phyloP scores from a whole-genome alignment of 192 early-diverging fungal genomes.

The Linnemannia zychae region DNA sequence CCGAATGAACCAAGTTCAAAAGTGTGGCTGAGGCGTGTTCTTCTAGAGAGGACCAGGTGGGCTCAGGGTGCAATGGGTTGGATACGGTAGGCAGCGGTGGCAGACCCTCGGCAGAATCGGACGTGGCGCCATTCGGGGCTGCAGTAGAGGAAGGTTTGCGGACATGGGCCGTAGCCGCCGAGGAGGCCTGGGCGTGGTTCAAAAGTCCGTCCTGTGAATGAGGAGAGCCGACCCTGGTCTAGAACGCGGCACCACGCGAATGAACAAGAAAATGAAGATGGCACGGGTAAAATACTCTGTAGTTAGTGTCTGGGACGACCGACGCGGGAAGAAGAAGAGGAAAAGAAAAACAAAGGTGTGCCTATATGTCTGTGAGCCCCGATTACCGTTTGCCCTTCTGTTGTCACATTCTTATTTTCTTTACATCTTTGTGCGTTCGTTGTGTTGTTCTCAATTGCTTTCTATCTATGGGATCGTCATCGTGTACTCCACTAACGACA shows the following conservation, averaged over 20 bases:
- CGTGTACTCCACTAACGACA: background rate
- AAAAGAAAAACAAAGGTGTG: background rate
- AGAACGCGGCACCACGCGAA: background rate
- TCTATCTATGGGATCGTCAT: background rate
- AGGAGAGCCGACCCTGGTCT: constrained; percentile 40
- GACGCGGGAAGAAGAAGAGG: constrained; percentile 4
- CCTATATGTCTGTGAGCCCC: constrained; percentile 8
- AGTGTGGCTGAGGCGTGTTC: constrained; percentile 22
- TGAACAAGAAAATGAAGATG: background rate
- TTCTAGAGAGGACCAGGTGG: constrained; percentile 36
- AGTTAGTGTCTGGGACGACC: background rate
- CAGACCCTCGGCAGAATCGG: constrained; percentile 17
- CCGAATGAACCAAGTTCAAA: constrained; percentile 34
- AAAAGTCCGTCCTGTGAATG: constrained; percentile 18
- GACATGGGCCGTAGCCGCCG: background rate
- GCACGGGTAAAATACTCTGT: background rate
- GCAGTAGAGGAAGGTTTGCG: constrained; percentile 30
- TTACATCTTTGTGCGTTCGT: background rate
- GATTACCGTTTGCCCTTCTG: background rate
- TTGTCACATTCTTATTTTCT: background rate
- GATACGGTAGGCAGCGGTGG: constrained; percentile 29
- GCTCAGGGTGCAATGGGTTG: constrained; percentile 42
- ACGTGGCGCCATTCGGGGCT: background rate
- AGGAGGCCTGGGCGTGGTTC: background rate
- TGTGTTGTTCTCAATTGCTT: background rate